Percentiles rank a stretch among this genome's conserved stretches.
Evolutionary conservation across 2,329 filamentous ascomycete genomes (phyloP).

Genomic region (Whalleya microplaca): DNA sequence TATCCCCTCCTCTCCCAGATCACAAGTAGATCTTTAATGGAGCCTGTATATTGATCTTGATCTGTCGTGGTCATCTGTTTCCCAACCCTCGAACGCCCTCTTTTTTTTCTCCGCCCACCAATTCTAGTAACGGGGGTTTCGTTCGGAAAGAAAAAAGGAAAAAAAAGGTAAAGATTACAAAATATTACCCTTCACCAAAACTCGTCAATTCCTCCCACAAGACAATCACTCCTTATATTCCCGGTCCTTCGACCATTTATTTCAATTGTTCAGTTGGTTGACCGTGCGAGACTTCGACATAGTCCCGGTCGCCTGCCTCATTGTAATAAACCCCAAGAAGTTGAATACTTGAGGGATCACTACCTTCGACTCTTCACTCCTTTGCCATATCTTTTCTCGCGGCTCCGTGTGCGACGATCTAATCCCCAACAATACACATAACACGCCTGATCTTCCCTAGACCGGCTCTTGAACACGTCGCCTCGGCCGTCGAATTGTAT

Average conservation of each 20-base stretch:
- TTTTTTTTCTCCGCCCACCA: constrained; percentile 28
- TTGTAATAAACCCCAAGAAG: constrained; percentile 34
- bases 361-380: constrained; percentile 31
- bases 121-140: constrained; percentile 22
- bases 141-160: constrained; percentile 16
- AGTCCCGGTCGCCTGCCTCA: constrained; percentile 29
- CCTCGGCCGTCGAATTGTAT: constrained; percentile 24
- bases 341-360: constrained; percentile 30
- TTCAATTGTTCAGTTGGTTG: constrained; percentile 15
- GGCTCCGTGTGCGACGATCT: constrained; percentile 31
- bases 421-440: constrained; percentile 30
- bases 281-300: constrained; percentile 16
- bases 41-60: constrained; percentile 43
- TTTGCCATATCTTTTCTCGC: constrained; percentile 28
- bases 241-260: constrained; percentile 16
- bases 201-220: constrained; percentile 21
- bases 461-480: constrained; percentile 21
- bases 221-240: constrained; percentile 25
- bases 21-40: constrained; percentile 39
- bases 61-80: constrained; percentile 38
- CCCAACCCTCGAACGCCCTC: constrained; percentile 19
- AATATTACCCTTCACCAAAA: constrained; percentile 18
- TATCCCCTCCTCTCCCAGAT: constrained; percentile 26
- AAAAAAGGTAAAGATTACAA: constrained; percentile 19
- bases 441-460: constrained; percentile 18